A percentile compares a stretch with the other conserved stretches of the same genome.
Conservation (phyloP, 441 rosid genomes). For the Mallotus japonicus region DNA sequence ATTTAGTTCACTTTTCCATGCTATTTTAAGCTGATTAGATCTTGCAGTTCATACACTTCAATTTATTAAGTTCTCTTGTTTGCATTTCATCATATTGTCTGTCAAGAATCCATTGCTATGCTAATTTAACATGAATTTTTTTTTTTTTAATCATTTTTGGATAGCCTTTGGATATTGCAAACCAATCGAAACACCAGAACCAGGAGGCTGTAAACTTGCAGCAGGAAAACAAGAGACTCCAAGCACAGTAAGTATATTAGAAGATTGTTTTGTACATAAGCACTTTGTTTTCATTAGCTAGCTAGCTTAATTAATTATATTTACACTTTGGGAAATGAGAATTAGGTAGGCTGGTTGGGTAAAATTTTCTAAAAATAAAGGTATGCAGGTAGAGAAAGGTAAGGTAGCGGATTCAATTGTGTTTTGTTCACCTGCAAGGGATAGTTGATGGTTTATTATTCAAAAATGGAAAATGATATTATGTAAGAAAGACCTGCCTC, state of each 20-base stretch:
- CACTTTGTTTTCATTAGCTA: background rate
- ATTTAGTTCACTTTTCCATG: background rate
- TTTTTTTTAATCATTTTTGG: background rate
- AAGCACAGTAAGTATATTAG: conserved; percentile 53
- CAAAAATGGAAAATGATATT: no score
- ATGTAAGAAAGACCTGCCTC: no score
- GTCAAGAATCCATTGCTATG: conserved; percentile 1
- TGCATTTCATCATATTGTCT: background rate
- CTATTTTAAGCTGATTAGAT: background rate
- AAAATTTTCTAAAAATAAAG: no score
- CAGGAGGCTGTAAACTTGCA: conserved; percentile 49
- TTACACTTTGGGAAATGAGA: background rate
- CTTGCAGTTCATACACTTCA: background rate
- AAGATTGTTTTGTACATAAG: background rate
- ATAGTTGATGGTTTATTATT: no score
- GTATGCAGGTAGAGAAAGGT: no score
- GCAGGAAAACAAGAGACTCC: conserved; percentile 70
- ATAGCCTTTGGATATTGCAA: conserved; percentile 36
- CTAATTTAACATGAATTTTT: background rate
- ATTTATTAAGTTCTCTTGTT: conserved; percentile 1
- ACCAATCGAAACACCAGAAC: conserved; percentile 26
- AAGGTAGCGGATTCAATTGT: no score
- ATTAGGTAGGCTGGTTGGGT: no score
- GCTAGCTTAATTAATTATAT: background rate
- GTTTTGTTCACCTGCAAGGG: no score